A percentile compares a stretch with the other conserved stretches of the same genome.
These are phyloP conservation scores for Nymphaea colorata DNA, from an alignment of 164 flowering plant genomes.

Conservation along the genomic window DNA sequence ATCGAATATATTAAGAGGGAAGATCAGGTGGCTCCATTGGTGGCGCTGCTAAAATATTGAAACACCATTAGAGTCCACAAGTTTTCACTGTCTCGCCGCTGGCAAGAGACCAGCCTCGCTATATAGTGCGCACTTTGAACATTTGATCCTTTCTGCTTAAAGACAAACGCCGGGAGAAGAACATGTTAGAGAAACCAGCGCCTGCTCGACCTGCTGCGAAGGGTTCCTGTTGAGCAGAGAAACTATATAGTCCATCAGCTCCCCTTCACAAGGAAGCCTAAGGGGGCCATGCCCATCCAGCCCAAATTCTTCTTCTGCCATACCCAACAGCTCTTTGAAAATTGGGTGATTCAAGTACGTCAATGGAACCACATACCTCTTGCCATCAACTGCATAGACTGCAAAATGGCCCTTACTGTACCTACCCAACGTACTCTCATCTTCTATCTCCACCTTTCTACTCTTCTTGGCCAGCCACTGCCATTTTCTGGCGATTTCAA, in stretches of 20 bases:
- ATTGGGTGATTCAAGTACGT: constrained; percentile 30
- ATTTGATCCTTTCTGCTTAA: background rate
- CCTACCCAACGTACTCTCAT: background rate
- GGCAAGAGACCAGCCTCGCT: no score
- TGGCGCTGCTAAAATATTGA: no score
- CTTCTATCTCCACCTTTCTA: constrained; percentile 8
- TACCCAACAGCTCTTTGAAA: constrained; percentile 28
- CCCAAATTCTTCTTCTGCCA: constrained; percentile 45
- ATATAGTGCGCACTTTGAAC: no score
- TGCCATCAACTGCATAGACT: constrained; percentile 30
- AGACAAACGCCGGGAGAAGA: constrained; percentile 2
- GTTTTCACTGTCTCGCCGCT: no score
- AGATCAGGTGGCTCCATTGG: no score
- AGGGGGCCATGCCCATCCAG: constrained; percentile 24
- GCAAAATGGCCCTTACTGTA: constrained; percentile 25
- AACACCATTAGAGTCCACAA: no score
- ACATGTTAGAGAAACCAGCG: constrained; percentile 12
- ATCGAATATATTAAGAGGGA: no score
- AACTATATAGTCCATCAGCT: constrained; percentile 27
- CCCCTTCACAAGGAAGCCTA: constrained; percentile 33
- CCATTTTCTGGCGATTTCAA: constrained; percentile 25
- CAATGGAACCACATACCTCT: constrained; percentile 30
- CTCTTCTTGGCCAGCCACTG: background rate
- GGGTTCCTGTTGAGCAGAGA: constrained; percentile 19
- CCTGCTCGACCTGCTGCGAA: constrained; percentile 14